These are phyloP conservation scores for Suillus occidentalis DNA, from an alignment of 768 basidiomycete genomes.

Conservation along the genomic window DNA sequence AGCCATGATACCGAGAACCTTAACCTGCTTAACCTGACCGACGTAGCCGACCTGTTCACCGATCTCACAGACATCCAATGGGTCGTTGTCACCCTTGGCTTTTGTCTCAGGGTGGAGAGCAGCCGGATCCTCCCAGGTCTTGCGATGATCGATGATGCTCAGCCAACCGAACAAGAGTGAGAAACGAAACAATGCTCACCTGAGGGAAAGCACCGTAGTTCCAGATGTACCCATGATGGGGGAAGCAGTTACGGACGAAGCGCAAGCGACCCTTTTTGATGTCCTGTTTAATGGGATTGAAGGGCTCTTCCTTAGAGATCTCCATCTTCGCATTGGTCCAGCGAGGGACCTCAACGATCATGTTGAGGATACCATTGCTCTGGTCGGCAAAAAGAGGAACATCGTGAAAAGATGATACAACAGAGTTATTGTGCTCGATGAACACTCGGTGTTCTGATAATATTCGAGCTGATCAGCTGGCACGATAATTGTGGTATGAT, in stretches of 20 bases:
- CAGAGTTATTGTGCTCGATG: conserved; percentile 86
- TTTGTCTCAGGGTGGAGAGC: conserved; percentile 93
- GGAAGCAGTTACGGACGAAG: conserved; percentile 99
- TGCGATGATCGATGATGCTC: conserved; percentile 1
- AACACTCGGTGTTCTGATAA: conserved; percentile 88
- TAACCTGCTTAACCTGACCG: conserved; percentile 99
- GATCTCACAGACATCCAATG: conserved; percentile 99
- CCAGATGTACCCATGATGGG: conserved; percentile 99
- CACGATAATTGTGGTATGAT: conserved; percentile 10
- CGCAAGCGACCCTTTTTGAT: conserved; percentile 95
- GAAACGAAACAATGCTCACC: conserved; percentile 41
- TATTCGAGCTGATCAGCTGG: conserved; percentile 22
- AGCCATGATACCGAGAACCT: conserved; percentile 99
- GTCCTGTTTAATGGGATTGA: conserved; percentile 99
- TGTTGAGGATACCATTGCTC: conserved; percentile 94
- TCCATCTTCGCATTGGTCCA: conserved; percentile 99
- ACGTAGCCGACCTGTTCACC: conserved; percentile 97
- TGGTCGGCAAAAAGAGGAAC: conserved; percentile 98
- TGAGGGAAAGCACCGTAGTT: conserved; percentile 99
- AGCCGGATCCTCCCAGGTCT: conserved; percentile 99
- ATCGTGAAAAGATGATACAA: conserved; percentile 90
- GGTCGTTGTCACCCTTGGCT: conserved; percentile 98
- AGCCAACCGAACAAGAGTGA: neutral
- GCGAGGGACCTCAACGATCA: conserved; percentile 96
- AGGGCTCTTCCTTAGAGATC: conserved; percentile 96